Percentiles rank a stretch among this genome's conserved stretches.
phyloP scores from a whole-genome alignment of 1,139 yeast species.

The Yarrowia galli region DNA sequence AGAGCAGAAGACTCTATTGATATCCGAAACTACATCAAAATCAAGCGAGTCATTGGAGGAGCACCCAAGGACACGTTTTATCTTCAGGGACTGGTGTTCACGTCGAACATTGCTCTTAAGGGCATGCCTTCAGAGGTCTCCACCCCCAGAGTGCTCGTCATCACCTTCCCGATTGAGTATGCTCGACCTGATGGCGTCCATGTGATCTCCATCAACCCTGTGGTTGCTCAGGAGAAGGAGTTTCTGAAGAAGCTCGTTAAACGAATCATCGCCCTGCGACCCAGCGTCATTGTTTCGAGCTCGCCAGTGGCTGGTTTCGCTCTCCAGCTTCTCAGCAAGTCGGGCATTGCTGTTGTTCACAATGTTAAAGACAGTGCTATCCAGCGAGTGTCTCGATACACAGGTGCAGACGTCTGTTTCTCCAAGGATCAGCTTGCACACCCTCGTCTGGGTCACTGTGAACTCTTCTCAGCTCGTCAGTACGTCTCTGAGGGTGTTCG shows the following conservation, averaged over 20 bases:
- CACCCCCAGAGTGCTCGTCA: conserved; percentile 77
- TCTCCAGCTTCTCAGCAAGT: conserved; percentile 70
- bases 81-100: conserved; percentile 82
- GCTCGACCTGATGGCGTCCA: conserved; percentile 71
- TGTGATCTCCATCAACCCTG: conserved; percentile 81
- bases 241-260: conserved; percentile 82
- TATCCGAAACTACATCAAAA: conserved; percentile 83
- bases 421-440: conserved; percentile 70
- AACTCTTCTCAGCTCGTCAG: conserved; percentile 71
- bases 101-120: conserved; percentile 83
- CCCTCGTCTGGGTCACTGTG: conserved; percentile 76
- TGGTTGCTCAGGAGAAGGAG: conserved; percentile 87
- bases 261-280: conserved; percentile 75
- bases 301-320: conserved; percentile 88
- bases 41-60: conserved; percentile 85
- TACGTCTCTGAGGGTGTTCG: conserved; percentile 61
- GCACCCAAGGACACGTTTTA: conserved; percentile 62
- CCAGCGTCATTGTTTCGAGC: conserved; percentile 81
- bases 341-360: conserved; percentile 78
- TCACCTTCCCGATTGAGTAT: conserved; percentile 91
- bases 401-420: conserved; percentile 79
- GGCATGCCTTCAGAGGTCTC: conserved; percentile 70
- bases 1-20: conserved; percentile 78
- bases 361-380: conserved; percentile 85
- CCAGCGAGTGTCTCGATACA: conserved; percentile 77